Percentiles rank a stretch among this genome's conserved stretches.
phyloP scores from a whole-genome alignment of 139 green algal species.

The Edaphochlamys debaryana region DNA sequence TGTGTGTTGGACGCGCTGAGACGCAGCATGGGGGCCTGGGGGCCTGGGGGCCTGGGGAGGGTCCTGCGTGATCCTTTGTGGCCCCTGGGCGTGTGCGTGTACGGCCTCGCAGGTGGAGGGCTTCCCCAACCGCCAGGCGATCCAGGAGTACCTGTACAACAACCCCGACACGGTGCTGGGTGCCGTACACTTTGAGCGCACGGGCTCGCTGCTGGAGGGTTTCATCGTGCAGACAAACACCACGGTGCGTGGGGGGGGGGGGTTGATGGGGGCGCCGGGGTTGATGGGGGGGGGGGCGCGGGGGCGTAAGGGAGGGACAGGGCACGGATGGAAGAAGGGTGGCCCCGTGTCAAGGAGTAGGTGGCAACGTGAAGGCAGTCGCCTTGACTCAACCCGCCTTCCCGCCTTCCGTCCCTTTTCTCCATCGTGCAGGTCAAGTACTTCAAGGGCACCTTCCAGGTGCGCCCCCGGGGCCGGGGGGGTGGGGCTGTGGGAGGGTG shows the following conservation, averaged over 20 bases:
- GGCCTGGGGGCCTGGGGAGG: no score
- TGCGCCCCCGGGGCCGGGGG: constrained; percentile 15
- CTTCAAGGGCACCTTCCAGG: constrained; percentile 82
- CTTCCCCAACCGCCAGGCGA: constrained; percentile 60
- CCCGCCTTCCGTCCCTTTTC: no score
- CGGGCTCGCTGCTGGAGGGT: constrained; percentile 43
- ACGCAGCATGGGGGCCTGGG: no score
- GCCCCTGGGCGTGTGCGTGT: no score
- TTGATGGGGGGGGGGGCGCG: not conserved
- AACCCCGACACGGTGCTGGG: constrained; percentile 67
- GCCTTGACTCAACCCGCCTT: no score
- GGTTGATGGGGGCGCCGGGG: not conserved
- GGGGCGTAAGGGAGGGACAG: no score
- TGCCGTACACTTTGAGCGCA: constrained; percentile 31
- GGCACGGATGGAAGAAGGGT: no score
- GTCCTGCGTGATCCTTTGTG: no score
- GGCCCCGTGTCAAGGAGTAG: no score
- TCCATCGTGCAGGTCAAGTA: constrained; percentile 69
- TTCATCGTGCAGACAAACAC: constrained; percentile 91
- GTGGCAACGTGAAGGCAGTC: no score
- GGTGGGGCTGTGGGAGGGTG: no score
- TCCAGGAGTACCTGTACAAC: constrained; percentile 78
- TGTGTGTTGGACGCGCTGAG: no score
- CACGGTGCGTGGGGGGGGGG: constrained; percentile 60
- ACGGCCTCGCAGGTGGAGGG: constrained; percentile 21